Evolutionary conservation across 768 basidiomycete species (phyloP).

Genomic region (Rhizopogon sp.): DNA sequence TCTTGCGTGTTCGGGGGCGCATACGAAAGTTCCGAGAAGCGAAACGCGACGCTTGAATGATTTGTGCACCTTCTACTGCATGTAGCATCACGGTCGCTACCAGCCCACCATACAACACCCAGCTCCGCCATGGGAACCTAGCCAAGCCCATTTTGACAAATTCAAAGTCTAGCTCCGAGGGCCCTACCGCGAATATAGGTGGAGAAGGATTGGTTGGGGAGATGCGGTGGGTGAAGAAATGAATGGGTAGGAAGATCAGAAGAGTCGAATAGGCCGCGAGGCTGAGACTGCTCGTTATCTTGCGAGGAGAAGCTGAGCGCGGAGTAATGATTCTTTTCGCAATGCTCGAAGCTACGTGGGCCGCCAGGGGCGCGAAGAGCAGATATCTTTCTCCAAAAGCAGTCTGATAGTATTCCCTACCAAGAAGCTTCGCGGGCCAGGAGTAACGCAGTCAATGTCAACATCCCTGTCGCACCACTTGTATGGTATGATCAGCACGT

Average conservation of each 20-base stretch:
- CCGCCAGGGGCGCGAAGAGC: constrained; percentile 58
- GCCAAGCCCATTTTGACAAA: constrained; percentile 72
- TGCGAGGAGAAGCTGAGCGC: constrained; percentile 22
- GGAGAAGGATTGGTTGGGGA: constrained; percentile 39
- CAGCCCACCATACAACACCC: constrained; percentile 59
- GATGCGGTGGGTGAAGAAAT: constrained; percentile 64
- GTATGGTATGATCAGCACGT: constrained; percentile 14
- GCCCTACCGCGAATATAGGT: constrained; percentile 58
- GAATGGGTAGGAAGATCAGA: constrained; percentile 58
- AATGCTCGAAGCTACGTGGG: constrained; percentile 58
- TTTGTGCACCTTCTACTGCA: constrained; percentile 50
- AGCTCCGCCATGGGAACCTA: constrained; percentile 57
- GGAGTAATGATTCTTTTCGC: constrained; percentile 53
- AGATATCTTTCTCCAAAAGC: constrained; percentile 61
- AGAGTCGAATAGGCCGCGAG: constrained; percentile 60
- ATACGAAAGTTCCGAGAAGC: constrained; percentile 17
- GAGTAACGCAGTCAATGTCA: too few relatives aligned
- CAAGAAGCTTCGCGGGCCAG: constrained; percentile 51
- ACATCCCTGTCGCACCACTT: neutral
- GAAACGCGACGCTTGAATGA: constrained; percentile 51
- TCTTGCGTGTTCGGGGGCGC: constrained; percentile 17
- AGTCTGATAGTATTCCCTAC: constrained; percentile 84
- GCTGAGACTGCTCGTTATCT: constrained; percentile 41
- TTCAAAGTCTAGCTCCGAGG: constrained; percentile 77
- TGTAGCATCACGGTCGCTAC: constrained; percentile 55